Conservation (phyloP, 1,139 yeast species). For the Eremothecium sinecaudum region DNA sequence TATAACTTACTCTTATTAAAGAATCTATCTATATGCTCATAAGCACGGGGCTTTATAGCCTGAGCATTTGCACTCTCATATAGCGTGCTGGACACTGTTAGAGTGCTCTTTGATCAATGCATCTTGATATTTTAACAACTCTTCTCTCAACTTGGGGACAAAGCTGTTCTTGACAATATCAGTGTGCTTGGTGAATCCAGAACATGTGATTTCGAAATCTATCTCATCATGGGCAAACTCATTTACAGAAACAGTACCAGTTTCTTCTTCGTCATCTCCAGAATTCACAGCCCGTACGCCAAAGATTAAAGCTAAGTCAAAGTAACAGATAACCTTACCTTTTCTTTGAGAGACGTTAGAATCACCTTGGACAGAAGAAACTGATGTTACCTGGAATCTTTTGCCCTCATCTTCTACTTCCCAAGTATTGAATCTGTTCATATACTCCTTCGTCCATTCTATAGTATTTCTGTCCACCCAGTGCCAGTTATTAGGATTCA, state of each 20-base stretch:
- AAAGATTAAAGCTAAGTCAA: conserved; percentile 51
- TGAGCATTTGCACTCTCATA: too few relatives aligned
- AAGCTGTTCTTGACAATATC: conserved; percentile 38
- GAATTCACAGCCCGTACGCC: conserved; percentile 32
- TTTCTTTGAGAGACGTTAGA: conserved; percentile 77
- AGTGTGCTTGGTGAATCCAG: conserved; percentile 35
- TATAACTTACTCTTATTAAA: too few relatives aligned
- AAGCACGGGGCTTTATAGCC: too few relatives aligned
- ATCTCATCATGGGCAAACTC: conserved; percentile 71
- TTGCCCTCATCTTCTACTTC: conserved; percentile 33
- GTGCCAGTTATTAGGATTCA: conserved; percentile 85
- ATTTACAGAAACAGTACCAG: conserved; percentile 43
- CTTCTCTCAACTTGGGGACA: conserved; percentile 42
- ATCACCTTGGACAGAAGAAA: conserved; percentile 50
- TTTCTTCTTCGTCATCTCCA: conserved; percentile 28
- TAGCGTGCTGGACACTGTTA: conserved; percentile 43
- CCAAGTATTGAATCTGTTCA: conserved; percentile 38
- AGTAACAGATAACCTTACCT: conserved; percentile 68
- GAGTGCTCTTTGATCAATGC: conserved; percentile 56
- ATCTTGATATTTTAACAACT: conserved; percentile 49
- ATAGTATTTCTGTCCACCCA: conserved; percentile 77
- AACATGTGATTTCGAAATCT: conserved; percentile 49
- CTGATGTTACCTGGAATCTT: conserved; percentile 31
- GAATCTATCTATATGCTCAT: too few relatives aligned
- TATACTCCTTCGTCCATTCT: conserved; percentile 61